A percentile compares a stretch with the other conserved stretches of the same genome.
Conservation (phyloP, 495 filamentous ascomycete species). For the Sporormia fimetaria region DNA sequence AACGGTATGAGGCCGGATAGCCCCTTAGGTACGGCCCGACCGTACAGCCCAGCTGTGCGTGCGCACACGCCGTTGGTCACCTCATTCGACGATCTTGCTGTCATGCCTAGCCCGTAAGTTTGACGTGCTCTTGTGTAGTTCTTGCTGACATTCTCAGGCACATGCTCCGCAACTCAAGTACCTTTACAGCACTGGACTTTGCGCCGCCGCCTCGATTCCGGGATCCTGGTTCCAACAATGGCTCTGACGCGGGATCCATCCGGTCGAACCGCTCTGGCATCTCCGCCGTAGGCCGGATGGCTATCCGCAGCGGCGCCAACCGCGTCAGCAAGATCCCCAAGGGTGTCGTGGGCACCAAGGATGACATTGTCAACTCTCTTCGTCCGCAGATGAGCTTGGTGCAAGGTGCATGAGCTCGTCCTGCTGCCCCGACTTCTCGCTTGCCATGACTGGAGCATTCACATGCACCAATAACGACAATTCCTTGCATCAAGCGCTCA, state of each 20-base stretch:
- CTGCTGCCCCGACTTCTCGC: conserved; percentile 6
- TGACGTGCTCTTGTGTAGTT: conserved; percentile 7
- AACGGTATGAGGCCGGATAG: conserved; percentile 64
- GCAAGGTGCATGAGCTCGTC: conserved; percentile 18
- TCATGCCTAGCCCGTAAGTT: conserved; percentile 86
- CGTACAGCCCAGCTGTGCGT: conserved; percentile 59
- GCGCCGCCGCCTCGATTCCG: conserved; percentile 83
- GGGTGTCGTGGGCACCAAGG: conserved; percentile 70
- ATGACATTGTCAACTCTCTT: conserved; percentile 56
- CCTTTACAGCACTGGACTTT: conserved; percentile 86
- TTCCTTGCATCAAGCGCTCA: conserved; percentile 15
- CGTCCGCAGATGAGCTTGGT: conserved; percentile 60
- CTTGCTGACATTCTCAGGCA: conserved; percentile 46
- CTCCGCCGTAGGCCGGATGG: conserved; percentile 55
- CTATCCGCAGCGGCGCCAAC: conserved; percentile 80
- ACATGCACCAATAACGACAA: conserved; percentile 10
- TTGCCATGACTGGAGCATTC: conserved; percentile 2
- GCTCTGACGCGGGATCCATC: conserved; percentile 80
- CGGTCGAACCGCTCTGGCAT: conserved; percentile 62
- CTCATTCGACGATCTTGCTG: conserved; percentile 74
- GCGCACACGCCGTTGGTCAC: conserved; percentile 67
- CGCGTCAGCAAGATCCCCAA: conserved; percentile 76
- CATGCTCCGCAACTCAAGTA: conserved; percentile 74
- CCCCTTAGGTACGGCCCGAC: conserved; percentile 60
- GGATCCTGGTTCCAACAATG: conserved; percentile 46